Conservation (phyloP, 108 stramenopile genomes). For the Bacterosira constricta region DNA sequence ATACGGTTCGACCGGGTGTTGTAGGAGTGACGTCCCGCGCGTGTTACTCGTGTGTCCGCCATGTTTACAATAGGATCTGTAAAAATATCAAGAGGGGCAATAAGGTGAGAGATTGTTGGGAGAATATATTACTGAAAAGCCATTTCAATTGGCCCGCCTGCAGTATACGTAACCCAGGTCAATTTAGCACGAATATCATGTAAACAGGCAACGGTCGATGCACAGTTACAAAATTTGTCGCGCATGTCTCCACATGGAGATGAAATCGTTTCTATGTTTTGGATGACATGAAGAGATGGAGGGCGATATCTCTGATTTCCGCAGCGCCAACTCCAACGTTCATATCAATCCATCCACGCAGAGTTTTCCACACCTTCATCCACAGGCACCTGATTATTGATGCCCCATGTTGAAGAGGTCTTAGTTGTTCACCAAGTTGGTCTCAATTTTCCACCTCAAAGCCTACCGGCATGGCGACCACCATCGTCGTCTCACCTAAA, state of each 20-base stretch:
- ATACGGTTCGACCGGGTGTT: conserved; percentile 88
- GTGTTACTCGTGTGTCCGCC: conserved; percentile 93
- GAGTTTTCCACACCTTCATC: too few relatives aligned
- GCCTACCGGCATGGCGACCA: background rate
- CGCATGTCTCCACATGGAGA: background rate
- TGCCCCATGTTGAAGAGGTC: too few relatives aligned
- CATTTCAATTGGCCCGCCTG: conserved; percentile 1
- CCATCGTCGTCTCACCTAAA: conserved; percentile 8
- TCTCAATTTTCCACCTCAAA: background rate
- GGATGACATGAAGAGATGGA: too few relatives aligned
- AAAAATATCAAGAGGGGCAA: conserved; percentile 3
- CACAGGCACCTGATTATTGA: too few relatives aligned
- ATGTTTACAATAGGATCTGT: conserved; percentile 46
- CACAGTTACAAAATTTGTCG: conserved; percentile 27
- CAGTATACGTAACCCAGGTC: conserved; percentile 30
- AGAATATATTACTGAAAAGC: conserved; percentile 6
- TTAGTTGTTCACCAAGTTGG: background rate
- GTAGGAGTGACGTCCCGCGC: conserved; percentile 95
- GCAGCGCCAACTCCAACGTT: too few relatives aligned
- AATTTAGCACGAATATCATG: conserved; percentile 46
- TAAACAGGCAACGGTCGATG: conserved; percentile 23
- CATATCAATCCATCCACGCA: too few relatives aligned
- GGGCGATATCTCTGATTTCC: too few relatives aligned
- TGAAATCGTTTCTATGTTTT: background rate
- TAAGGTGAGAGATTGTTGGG: conserved; percentile 10